Evolutionary conservation across 2,329 filamentous ascomycete genomes (phyloP).

Genomic region (Pseudocercospora fijiensis): DNA sequence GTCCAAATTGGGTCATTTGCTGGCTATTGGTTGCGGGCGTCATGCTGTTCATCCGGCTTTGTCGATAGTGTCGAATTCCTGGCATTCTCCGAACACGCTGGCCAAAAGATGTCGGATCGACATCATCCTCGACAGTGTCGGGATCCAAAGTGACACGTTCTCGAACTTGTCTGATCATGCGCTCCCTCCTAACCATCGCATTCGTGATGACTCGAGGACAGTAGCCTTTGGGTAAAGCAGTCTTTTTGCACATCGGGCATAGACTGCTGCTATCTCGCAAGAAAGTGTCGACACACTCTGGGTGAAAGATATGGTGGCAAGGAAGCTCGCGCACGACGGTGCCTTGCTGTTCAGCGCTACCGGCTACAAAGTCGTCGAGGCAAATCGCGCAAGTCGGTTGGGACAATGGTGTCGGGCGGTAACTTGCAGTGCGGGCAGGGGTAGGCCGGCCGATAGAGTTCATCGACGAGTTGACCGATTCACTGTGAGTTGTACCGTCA

Average conservation of each 20-base stretch:
- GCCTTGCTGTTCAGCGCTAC: constrained; percentile 25
- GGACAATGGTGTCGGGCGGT: constrained; percentile 49
- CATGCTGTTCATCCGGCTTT: constrained; percentile 12
- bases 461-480: constrained; percentile 8
- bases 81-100: constrained; percentile 16
- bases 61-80: constrained; percentile 16
- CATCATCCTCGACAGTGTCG: constrained; percentile 12
- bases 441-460: constrained; percentile 5
- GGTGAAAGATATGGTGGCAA: constrained; percentile 91
- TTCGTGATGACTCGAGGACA: constrained; percentile 68
- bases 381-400: constrained; percentile 91
- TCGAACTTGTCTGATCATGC: constrained; percentile 63
- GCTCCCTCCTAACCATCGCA: constrained; percentile 79
- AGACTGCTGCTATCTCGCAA: constrained; percentile 75
- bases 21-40: constrained; percentile 18
- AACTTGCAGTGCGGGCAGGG: constrained; percentile 21
- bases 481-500: not conserved
- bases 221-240: constrained; percentile 67
- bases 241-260: constrained; percentile 87
- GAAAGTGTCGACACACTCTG: constrained; percentile 86
- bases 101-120: constrained; percentile 12
- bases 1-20: constrained; percentile 24
- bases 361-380: constrained; percentile 68
- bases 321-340: constrained; percentile 78
- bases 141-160: constrained; percentile 42